Evolutionary conservation across 345 rosid genomes (phyloP).

Genomic region (Sapria himalayana): DNA sequence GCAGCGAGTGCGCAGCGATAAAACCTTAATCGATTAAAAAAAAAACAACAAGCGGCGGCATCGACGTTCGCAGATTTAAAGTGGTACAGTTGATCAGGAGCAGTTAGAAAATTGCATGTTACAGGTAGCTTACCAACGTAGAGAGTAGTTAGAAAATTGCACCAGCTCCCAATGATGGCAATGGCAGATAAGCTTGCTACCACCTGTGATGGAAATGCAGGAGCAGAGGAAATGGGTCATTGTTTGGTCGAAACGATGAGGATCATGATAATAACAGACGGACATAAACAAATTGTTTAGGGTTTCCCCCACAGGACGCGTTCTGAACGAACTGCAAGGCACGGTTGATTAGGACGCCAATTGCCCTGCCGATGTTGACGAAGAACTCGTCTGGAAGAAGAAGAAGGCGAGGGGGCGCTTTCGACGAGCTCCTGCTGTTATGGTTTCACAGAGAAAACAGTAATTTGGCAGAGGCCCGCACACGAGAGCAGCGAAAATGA

Average conservation of each 20-base stretch:
- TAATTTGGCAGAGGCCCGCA: not conserved
- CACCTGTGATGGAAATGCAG: slow-evolving; percentile 22
- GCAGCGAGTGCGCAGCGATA: slow-evolving; percentile 80
- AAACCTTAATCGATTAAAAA: slow-evolving; percentile 32
- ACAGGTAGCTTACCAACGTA: slow-evolving; percentile 79
- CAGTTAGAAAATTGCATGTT: too few relatives aligned
- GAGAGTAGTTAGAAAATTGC: slow-evolving; percentile 76
- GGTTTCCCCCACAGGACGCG: slow-evolving; percentile 43
- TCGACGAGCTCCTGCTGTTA: slow-evolving; percentile 32
- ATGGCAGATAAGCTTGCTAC: slow-evolving; percentile 42
- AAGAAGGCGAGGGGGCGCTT: slow-evolving; percentile 64
- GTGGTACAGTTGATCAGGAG: too few relatives aligned
- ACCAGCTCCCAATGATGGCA: slow-evolving; percentile 89
- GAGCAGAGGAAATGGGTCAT: too few relatives aligned
- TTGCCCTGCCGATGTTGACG: slow-evolving; percentile 34
- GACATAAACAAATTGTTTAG: slow-evolving; percentile 69
- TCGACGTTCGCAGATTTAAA: too few relatives aligned
- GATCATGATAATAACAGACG: too few relatives aligned
- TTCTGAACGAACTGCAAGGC: slow-evolving; percentile 58
- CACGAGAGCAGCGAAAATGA: slow-evolving; percentile 1
- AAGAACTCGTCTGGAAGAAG: slow-evolving; percentile 59
- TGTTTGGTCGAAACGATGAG: too few relatives aligned
- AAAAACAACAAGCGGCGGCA: too few relatives aligned
- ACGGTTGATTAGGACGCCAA: slow-evolving; percentile 47
- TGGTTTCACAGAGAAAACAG: not conserved